Percentiles rank a stretch among this genome's conserved stretches.
Evolutionary conservation across 345 rosid genomes (phyloP).

Genomic region (Populus ilicifolia): DNA sequence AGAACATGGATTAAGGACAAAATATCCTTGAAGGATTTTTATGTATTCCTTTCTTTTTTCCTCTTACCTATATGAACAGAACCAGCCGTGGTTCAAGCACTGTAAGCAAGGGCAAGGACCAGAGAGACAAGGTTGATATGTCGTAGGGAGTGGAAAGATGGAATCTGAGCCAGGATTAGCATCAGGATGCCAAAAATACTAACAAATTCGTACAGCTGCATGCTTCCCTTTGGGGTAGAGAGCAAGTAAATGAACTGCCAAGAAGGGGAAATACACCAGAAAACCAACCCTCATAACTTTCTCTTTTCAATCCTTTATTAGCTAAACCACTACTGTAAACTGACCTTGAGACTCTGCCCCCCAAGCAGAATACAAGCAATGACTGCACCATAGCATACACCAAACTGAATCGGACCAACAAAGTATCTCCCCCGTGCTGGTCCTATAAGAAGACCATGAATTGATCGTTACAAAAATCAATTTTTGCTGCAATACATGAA

Average conservation of each 20-base stretch:
- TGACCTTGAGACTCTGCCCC: slow-evolving; percentile 56
- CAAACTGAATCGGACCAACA: slow-evolving; percentile 53
- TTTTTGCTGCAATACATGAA: too few species aligned
- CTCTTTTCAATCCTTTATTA: too few species aligned
- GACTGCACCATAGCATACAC: slow-evolving; percentile 53
- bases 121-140: slow-evolving; percentile 19
- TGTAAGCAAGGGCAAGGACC: slow-evolving; percentile 17
- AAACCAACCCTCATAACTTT: too few species aligned
- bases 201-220: slow-evolving; percentile 26
- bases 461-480: too few species aligned
- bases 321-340: background rate
- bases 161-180: slow-evolving; percentile 23
- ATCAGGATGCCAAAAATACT: slow-evolving; percentile 12
- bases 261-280: background rate
- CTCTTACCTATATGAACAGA: slow-evolving; percentile 17
- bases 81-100: slow-evolving; percentile 20
- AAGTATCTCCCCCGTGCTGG: slow-evolving; percentile 49
- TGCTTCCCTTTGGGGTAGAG: slow-evolving; percentile 11
- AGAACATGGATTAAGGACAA: background rate
- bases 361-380: slow-evolving; percentile 41
- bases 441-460: slow-evolving; percentile 27
- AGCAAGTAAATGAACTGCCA: slow-evolving; percentile 22
- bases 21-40: background rate
- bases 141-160: slow-evolving; percentile 25
- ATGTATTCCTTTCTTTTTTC: background rate